Percentiles rank a stretch among this genome's conserved stretches.
Evolutionary conservation across 2,329 filamentous ascomycete genomes (phyloP).

Genomic region (Diaporthe caulivora): DNA sequence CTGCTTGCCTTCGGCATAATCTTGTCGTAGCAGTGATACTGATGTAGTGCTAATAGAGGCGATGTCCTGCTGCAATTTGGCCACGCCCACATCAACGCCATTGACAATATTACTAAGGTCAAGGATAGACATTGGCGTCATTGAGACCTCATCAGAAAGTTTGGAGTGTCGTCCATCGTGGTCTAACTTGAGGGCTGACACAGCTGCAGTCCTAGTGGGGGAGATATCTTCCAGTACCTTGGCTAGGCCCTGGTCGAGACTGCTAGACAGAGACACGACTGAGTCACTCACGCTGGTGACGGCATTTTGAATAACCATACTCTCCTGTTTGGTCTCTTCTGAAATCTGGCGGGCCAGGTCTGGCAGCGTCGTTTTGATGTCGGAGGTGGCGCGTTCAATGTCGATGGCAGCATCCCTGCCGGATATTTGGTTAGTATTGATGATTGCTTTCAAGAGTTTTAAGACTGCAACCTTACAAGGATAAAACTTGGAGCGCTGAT

Average conservation of each 20-base stretch:
- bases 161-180: neutral
- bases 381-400: neutral
- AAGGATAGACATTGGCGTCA: neutral
- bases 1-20: neutral
- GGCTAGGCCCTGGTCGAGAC: neutral
- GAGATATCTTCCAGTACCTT: neutral
- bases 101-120: neutral
- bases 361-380: slow-evolving; percentile 5
- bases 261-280: neutral
- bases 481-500: neutral
- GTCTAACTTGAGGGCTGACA: neutral
- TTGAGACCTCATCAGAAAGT: neutral
- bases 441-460: neutral
- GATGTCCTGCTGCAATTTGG: neutral
- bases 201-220: neutral
- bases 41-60: neutral
- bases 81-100: neutral
- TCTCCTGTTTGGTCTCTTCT: neutral
- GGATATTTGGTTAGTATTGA: neutral
- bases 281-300: neutral
- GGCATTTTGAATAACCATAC: neutral
- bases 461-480: neutral
- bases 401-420: slow-evolving; percentile 5
- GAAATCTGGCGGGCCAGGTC: neutral
- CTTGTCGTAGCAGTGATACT: neutral